phyloP scores from a whole-genome alignment of 371 early-diverging fungal genomes.

The Quaeritorhiza haematococci region DNA sequence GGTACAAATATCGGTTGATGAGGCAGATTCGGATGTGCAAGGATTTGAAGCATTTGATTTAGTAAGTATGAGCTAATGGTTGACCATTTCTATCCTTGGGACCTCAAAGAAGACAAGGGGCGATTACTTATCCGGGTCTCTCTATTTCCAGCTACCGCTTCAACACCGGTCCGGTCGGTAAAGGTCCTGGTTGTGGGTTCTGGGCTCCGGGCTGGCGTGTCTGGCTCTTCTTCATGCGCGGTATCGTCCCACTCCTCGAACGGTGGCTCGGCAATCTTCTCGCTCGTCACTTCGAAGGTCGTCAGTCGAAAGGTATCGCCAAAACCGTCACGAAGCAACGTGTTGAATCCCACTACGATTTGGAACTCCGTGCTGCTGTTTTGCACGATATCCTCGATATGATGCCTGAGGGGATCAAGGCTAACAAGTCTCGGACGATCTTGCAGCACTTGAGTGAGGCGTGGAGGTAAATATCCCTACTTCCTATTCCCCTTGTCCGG shows the following conservation, averaged over 20 bases:
- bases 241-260: constrained; percentile 94
- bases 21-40: constrained; percentile 90
- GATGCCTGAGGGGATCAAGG: constrained; percentile 97
- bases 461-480: constrained; percentile 67
- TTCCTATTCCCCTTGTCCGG: too few relatives aligned
- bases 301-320: constrained; percentile 93
- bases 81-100: not conserved
- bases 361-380: constrained; percentile 94
- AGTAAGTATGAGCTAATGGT: not conserved
- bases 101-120: not conserved
- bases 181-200: constrained; percentile 96
- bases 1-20: constrained; percentile 99
- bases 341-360: constrained; percentile 96
- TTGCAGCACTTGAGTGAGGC: constrained; percentile 97
- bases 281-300: constrained; percentile 97
- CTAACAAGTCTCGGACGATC: constrained; percentile 92
- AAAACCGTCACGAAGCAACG: constrained; percentile 99
- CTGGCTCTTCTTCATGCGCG: constrained; percentile 98
- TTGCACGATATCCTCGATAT: constrained; percentile 96
- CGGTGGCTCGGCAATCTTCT: constrained; percentile 97
- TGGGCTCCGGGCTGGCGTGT: constrained; percentile 99
- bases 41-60: not conserved
- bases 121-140: not conserved
- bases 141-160: constrained; percentile 69
- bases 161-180: constrained; percentile 95